Percentiles rank a stretch among this genome's conserved stretches.
These are phyloP conservation scores for Rhizopogon vulgaris DNA, from an alignment of 768 basidiomycete species.

Conservation along the genomic window DNA sequence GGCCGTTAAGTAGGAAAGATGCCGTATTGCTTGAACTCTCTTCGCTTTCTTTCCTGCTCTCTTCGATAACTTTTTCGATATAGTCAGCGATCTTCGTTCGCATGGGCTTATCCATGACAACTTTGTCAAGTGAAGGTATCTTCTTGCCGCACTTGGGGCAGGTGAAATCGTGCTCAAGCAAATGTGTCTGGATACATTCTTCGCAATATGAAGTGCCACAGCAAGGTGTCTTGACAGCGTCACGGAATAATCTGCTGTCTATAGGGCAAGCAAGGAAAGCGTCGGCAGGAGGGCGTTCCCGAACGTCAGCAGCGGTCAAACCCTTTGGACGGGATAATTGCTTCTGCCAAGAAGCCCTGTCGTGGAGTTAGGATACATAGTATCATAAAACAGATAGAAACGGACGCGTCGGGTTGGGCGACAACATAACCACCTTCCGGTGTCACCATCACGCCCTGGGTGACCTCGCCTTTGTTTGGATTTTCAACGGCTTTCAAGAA, in stretches of 20 bases:
- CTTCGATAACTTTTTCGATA: slow-evolving; percentile 75
- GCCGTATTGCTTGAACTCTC: slow-evolving; percentile 26
- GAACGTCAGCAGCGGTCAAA: slow-evolving; percentile 82
- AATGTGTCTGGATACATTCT: slow-evolving; percentile 92
- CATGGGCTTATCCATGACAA: slow-evolving; percentile 72
- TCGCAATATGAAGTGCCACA: slow-evolving; percentile 91
- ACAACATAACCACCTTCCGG: slow-evolving; percentile 98
- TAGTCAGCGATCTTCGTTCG: slow-evolving; percentile 76
- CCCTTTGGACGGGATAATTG: slow-evolving; percentile 76
- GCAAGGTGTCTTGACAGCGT: slow-evolving; percentile 94
- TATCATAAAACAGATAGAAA: slow-evolving; percentile 10
- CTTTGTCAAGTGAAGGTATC: slow-evolving; percentile 83
- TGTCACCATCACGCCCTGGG: slow-evolving; percentile 94
- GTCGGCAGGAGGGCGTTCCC: slow-evolving; percentile 79
- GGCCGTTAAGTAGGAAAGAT: slow-evolving; percentile 17
- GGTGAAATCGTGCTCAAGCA: slow-evolving; percentile 91
- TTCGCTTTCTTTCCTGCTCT: slow-evolving; percentile 60
- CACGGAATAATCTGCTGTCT: slow-evolving; percentile 89
- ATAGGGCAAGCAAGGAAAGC: slow-evolving; percentile 78
- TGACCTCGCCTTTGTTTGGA: slow-evolving; percentile 62
- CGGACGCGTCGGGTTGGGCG: slow-evolving; percentile 93
- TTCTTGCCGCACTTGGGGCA: slow-evolving; percentile 89
- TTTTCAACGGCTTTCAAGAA: slow-evolving; percentile 96
- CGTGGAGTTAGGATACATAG: background rate
- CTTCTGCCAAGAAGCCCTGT: slow-evolving; percentile 91